Base-by-base conservation (phyloP, 2,329 filamentous ascomycete species). In the Onygenales sp. region DNA sequence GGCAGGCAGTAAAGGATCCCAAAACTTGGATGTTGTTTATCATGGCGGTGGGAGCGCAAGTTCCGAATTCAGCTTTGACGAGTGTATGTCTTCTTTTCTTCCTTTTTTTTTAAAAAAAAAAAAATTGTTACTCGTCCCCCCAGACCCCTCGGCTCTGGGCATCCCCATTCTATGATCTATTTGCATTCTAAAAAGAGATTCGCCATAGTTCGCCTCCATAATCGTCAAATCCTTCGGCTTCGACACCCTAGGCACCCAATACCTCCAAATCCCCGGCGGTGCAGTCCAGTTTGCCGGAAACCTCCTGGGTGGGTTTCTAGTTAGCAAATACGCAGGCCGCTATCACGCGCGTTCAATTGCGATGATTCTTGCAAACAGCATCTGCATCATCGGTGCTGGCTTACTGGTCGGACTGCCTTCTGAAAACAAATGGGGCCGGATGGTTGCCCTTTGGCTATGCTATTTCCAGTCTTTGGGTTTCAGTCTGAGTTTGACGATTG, bases 11-110 rank as follows among this genome's bases (percentile, higher is more conserved):
- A 1, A 47, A 63, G 3, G 81, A 84, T 58, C 72, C 78, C 0
- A 82, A 84, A 65, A 80, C 79, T 0, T 84, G 80, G 79, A 70
- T 83, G 13, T 60, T 83, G 5, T 80, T 81, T 54, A 57, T 81
- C 32, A 72, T 78, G 64, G 75, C 77, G 0, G 68, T 74, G 13
- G 78, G 75, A 0, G 78, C 78, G 0, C 78, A 82, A 57, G 70
- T 82, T 1, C 79, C 79, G 0, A 83, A 82, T 53, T 74, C 77
- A 0, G 79, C 78, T 0, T 61, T 82, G 41, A 82, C 80, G 0
- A 78, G 72, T 43, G 63, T 65, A 27, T 27, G 21, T 27, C 21
- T 27, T 27, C 21, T 27, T 27, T 27, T 27, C 5, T 5, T 27
- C 5, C 3, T 27, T 27, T 27, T 27, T 27, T 5, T 27, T 27